Conservation (phyloP, 2,329 filamentous ascomycete species). For the Trichoderma sp. region DNA sequence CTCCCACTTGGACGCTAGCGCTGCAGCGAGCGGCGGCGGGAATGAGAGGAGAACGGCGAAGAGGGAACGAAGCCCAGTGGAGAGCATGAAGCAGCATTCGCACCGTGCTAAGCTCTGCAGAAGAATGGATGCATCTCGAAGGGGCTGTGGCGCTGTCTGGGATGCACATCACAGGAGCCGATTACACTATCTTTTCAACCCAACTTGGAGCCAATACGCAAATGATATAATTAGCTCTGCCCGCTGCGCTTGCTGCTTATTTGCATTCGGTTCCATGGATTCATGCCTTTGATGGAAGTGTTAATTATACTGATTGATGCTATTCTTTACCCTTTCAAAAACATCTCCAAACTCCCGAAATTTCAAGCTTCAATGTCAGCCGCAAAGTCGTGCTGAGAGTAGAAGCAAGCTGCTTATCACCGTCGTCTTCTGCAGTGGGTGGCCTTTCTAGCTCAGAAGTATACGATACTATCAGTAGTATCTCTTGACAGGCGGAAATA, state of each 20-base stretch:
- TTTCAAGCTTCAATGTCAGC: not conserved
- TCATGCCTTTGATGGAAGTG: not conserved
- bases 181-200: not conserved
- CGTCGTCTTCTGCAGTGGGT: not conserved
- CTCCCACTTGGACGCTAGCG: constrained; percentile 4
- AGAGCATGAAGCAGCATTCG: not conserved
- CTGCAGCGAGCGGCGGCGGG: not conserved
- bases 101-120: constrained; percentile 6
- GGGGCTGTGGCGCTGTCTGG: not conserved
- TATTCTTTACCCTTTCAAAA: not conserved
- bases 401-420: not conserved
- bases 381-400: not conserved
- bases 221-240: not conserved
- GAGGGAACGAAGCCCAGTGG: not conserved
- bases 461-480: not conserved
- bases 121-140: not conserved
- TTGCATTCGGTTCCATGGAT: not conserved
- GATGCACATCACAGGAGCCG: constrained; percentile 6
- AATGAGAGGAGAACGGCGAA: not conserved
- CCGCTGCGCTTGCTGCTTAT: not conserved
- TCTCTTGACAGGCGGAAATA: not conserved
- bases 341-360: not conserved
- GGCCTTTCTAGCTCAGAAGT: not conserved
- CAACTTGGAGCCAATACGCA: not conserved
- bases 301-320: not conserved